phyloP scores from a whole-genome alignment of 805 yeast species.

The Zygosaccharomyces kombuchaensis region DNA sequence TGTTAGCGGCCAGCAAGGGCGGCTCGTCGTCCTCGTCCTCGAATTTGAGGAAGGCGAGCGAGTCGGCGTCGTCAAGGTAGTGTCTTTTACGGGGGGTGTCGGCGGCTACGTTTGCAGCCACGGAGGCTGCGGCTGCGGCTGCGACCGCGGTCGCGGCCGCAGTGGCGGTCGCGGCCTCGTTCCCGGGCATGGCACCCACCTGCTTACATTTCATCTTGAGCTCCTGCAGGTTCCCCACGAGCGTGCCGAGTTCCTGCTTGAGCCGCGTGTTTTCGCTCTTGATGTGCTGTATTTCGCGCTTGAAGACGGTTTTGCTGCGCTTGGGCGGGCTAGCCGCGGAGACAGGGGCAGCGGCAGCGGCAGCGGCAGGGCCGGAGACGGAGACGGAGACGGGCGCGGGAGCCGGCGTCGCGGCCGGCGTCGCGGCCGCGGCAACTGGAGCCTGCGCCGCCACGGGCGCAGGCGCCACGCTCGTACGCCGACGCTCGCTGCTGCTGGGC shows the following conservation, averaged over 20 bases:
- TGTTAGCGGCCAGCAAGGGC: constrained; percentile 11
- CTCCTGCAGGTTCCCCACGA: constrained; percentile 26
- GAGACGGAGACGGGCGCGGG: background rate
- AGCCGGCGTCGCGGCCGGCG: background rate
- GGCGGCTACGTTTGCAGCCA: background rate
- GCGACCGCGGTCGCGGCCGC: background rate
- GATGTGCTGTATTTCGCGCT: constrained; percentile 24
- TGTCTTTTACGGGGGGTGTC: constrained; percentile 10
- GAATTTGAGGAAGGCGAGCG: constrained; percentile 23
- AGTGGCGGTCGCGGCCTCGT: background rate
- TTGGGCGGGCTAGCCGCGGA: constrained; percentile 8
- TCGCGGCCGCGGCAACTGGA: constrained; percentile 1
- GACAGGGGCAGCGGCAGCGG: too few species aligned
- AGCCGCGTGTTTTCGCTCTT: constrained; percentile 24
- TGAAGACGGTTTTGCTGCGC: constrained; percentile 18
- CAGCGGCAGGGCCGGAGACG: background rate
- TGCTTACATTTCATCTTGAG: constrained; percentile 19
- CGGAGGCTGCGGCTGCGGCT: background rate
- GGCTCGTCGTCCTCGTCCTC: constrained; percentile 27
- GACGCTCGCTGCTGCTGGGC: constrained; percentile 29
- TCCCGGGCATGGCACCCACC: constrained; percentile 1
- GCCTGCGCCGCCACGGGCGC: too few species aligned
- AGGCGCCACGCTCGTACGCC: too few species aligned
- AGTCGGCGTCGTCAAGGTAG: constrained; percentile 12
- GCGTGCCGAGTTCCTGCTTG: constrained; percentile 24